Percentiles rank a stretch among this genome's conserved stretches.
These are phyloP conservation scores for Metschnikowia lochheadii DNA, from an alignment of 805 yeast genomes.

Conservation along the genomic window DNA sequence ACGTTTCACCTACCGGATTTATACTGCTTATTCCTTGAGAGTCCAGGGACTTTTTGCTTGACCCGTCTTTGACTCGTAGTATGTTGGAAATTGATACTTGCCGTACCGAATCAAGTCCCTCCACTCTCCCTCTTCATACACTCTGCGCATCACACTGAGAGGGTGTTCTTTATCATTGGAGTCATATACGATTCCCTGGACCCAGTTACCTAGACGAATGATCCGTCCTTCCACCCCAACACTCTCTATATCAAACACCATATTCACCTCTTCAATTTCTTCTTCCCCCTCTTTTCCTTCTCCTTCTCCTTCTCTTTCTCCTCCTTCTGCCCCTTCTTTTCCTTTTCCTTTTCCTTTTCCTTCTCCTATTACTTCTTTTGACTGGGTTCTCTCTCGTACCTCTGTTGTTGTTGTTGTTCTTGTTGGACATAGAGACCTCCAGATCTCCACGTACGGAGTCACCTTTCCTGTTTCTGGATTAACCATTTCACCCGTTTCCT, in stretches of 20 bases:
- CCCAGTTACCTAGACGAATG: conserved; percentile 49
- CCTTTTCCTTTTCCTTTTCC: background rate
- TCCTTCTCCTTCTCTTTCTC: background rate
- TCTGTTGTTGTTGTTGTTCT: conserved; percentile 24
- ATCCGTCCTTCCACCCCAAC: conserved; percentile 39
- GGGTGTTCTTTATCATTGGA: conserved; percentile 18
- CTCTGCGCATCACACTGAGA: conserved; percentile 27
- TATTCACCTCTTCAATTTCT: conserved; percentile 18
- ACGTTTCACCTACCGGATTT: no score
- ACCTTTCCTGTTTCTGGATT: conserved; percentile 41
- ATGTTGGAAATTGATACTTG: conserved; percentile 23
- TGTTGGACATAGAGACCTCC: conserved; percentile 49
- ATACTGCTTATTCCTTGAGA: no score
- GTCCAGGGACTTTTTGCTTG: background rate
- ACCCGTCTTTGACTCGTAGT: background rate
- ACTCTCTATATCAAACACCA: conserved; percentile 9
- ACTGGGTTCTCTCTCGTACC: conserved; percentile 20
- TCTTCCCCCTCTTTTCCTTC: background rate
- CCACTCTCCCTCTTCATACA: conserved; percentile 21
- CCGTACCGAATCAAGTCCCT: conserved; percentile 27
- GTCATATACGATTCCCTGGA: conserved; percentile 44
- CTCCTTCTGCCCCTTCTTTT: no score
- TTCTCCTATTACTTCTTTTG: background rate
- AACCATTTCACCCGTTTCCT: conserved; percentile 48
- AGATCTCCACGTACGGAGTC: conserved; percentile 48